phyloP scores from a whole-genome alignment of 371 early-diverging fungal species.

The Circinella umbellata region DNA sequence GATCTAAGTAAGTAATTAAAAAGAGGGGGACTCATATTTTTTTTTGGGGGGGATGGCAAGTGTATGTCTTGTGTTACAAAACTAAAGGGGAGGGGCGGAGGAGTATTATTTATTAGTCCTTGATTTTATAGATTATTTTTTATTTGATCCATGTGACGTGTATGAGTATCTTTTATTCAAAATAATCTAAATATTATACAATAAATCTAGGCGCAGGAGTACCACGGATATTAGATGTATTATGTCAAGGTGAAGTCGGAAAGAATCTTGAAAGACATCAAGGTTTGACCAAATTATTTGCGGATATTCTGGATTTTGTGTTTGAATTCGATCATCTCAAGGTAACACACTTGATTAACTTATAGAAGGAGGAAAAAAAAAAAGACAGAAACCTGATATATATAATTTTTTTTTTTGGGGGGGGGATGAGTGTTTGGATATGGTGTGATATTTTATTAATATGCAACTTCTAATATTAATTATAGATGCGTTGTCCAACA shows the following conservation, averaged over 20 bases:
- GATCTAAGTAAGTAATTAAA: slow-evolving; percentile 61
- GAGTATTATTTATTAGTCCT: neutral
- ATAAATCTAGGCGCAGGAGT: slow-evolving; percentile 66
- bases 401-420: neutral
- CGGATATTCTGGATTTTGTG: slow-evolving; percentile 85
- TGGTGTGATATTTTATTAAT: neutral
- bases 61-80: neutral
- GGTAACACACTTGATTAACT: slow-evolving; percentile 42
- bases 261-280: slow-evolving; percentile 76
- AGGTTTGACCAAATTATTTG: slow-evolving; percentile 80
- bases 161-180: too few species aligned
- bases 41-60: neutral
- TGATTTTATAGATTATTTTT: too few species aligned
- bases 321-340: slow-evolving; percentile 92
- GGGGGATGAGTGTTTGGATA: neutral
- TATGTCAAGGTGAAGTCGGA: slow-evolving; percentile 74
- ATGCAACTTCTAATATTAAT: neutral
- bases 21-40: neutral
- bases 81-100: neutral
- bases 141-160: neutral
- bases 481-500: slow-evolving; percentile 86
- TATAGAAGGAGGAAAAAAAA: too few species aligned
- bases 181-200: neutral
- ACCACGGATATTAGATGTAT: slow-evolving; percentile 73
- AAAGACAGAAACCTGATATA: too few species aligned